Percentiles rank a stretch among this genome's conserved stretches.
Conservation (phyloP, 163 green algal genomes). For the Coccomyxa subellipsoidea region DNA sequence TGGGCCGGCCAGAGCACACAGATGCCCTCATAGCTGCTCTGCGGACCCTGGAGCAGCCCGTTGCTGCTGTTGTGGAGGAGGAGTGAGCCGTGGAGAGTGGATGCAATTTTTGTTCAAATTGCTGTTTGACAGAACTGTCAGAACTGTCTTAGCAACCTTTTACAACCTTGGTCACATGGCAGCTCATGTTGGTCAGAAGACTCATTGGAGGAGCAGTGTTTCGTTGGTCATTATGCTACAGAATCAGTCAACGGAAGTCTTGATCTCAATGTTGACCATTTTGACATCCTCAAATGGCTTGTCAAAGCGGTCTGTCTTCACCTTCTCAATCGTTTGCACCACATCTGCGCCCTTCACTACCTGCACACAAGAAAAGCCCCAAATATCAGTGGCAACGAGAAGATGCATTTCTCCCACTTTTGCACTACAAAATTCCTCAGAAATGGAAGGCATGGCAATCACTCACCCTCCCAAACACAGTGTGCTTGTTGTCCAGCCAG, state of each 20-base stretch:
- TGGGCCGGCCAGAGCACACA: conserved; percentile 94
- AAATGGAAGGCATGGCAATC: no score
- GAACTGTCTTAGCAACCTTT: background rate
- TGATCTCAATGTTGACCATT: conserved; percentile 77
- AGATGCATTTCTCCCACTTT: no score
- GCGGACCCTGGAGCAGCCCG: background rate
- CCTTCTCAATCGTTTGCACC: conserved; percentile 75
- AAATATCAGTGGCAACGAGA: no score
- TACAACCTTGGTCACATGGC: background rate
- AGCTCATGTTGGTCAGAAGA: no score
- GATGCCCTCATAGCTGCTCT: conserved; percentile 82
- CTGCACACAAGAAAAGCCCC: conserved; percentile 36
- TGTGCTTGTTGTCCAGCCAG: conserved; percentile 99
- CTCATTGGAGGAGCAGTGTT: background rate
- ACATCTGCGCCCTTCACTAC: conserved; percentile 78
- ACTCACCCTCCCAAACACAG: conserved; percentile 83
- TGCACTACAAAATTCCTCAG: no score
- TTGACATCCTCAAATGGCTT: conserved; percentile 88
- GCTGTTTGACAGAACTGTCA: no score
- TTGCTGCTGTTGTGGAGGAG: background rate
- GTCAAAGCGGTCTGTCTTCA: conserved; percentile 77
- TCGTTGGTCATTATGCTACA: background rate
- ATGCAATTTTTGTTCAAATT: no score
- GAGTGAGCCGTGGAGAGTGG: no score
- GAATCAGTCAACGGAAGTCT: conserved; percentile 36